These are phyloP conservation scores for Aspergillus bridgeri DNA, from an alignment of 495 filamentous ascomycete species.

Conservation along the genomic window DNA sequence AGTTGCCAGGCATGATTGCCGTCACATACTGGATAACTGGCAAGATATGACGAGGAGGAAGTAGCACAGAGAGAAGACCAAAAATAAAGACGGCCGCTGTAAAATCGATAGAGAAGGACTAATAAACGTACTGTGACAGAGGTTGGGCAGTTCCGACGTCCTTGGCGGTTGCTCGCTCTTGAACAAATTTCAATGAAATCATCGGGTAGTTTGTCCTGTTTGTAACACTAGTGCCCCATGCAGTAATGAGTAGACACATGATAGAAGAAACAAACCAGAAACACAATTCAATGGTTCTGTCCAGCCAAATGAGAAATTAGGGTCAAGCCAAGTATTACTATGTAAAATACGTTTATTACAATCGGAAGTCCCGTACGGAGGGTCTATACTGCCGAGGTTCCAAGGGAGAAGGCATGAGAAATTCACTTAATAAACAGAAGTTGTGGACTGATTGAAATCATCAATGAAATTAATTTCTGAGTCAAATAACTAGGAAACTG, in stretches of 20 bases:
- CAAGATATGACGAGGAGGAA: not conserved
- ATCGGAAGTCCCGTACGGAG: no score
- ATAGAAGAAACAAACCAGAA: conserved; percentile 55
- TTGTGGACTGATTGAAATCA: not conserved
- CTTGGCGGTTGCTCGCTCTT: not conserved
- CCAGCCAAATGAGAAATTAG: no score
- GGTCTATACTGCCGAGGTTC: no score
- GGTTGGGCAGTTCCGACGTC: not conserved
- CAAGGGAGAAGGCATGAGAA: no score
- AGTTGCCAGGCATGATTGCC: conserved; percentile 51
- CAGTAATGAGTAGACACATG: no score
- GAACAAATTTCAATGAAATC: conserved; percentile 42
- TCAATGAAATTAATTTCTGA: not conserved
- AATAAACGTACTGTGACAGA: not conserved
- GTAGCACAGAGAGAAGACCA: not conserved
- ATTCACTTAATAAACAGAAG: not conserved
- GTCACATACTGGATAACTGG: conserved; percentile 40
- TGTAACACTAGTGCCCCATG: conserved; percentile 26
- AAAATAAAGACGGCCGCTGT: not conserved
- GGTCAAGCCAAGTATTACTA: no score
- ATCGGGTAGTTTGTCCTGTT: conserved; percentile 41
- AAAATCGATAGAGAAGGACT: not conserved
- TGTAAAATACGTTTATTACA: no score
- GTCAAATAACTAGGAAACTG: not conserved
- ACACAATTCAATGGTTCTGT: no score